Percentiles rank a stretch among this genome's conserved stretches.
These are phyloP conservation scores for Fusarium cicatricum DNA, from an alignment of 2,329 filamentous ascomycete species.

Conservation along the genomic window DNA sequence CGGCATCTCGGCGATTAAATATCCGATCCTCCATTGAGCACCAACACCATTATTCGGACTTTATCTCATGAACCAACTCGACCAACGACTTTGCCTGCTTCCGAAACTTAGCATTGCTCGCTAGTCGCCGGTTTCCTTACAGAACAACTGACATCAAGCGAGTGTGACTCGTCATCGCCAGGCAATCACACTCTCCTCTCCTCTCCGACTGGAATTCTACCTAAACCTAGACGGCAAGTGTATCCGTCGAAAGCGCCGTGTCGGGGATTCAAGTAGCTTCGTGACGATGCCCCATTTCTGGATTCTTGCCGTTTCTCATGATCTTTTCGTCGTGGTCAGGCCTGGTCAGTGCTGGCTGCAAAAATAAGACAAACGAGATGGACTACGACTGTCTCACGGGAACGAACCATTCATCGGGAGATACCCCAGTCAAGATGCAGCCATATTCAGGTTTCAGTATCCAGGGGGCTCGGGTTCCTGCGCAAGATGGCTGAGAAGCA, in stretches of 20 bases:
- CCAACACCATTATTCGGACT: too few relatives aligned
- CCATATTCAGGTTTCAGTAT: not conserved
- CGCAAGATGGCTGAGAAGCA: not conserved
- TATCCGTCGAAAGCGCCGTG: not conserved
- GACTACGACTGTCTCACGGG: too few relatives aligned
- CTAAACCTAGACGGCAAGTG: constrained; percentile 1
- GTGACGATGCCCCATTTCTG: not conserved
- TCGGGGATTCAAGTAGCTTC: not conserved
- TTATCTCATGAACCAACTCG: not conserved
- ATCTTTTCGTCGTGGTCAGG: not conserved
- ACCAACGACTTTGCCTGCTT: not conserved
- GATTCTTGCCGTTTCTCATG: not conserved
- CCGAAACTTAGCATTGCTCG: not conserved
- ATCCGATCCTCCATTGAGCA: not conserved
- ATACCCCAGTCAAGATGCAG: not conserved
- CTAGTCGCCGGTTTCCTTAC: not conserved
- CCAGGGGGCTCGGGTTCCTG: not conserved
- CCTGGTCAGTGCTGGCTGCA: too few relatives aligned
- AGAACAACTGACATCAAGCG: too few relatives aligned
- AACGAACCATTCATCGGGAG: too few relatives aligned
- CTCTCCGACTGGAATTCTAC: constrained; percentile 25
- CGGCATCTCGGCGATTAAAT: not conserved
- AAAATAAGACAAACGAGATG: too few relatives aligned
- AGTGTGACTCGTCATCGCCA: not conserved
- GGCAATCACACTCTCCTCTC: not conserved